Evolutionary conservation across 2,329 filamentous ascomycete genomes (phyloP).

Genomic region (Corniculantispora saksenae): DNA sequence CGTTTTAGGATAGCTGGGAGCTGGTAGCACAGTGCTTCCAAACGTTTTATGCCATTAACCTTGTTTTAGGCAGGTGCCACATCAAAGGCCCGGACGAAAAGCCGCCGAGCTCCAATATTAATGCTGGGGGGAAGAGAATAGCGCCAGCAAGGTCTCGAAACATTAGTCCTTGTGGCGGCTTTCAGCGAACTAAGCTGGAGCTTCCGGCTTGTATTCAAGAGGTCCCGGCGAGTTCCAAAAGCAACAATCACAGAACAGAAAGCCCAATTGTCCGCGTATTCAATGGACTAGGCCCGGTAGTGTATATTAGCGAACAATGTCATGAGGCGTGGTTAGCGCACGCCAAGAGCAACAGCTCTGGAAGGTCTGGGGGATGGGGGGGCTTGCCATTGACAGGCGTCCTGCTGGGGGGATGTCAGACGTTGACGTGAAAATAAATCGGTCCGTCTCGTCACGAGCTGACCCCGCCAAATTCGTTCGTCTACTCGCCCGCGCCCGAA

Average conservation of each 20-base stretch:
- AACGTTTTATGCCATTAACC: not conserved
- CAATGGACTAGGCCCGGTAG: not conserved
- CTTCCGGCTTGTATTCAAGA: not conserved
- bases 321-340: not conserved
- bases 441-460: constrained; percentile 9
- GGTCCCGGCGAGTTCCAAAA: too few species aligned
- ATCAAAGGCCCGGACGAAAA: not conserved
- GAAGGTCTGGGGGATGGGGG: not conserved
- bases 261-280: not conserved
- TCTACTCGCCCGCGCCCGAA: not conserved
- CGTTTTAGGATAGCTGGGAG: not conserved
- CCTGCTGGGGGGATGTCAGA: constrained; percentile 1
- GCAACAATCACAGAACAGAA: not conserved
- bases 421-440: not conserved
- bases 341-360: not conserved
- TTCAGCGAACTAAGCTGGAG: not conserved
- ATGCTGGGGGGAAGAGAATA: not conserved
- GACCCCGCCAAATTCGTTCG: not conserved
- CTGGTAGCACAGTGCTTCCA: not conserved
- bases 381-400: not conserved
- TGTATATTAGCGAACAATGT: not conserved
- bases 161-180: not conserved
- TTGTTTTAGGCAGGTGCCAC: not conserved
- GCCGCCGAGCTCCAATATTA: not conserved
- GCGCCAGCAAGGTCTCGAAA: not conserved